Base-by-base conservation (phyloP, 1,139 yeast genomes). In the Hyphopichia buzzinii region DNA sequence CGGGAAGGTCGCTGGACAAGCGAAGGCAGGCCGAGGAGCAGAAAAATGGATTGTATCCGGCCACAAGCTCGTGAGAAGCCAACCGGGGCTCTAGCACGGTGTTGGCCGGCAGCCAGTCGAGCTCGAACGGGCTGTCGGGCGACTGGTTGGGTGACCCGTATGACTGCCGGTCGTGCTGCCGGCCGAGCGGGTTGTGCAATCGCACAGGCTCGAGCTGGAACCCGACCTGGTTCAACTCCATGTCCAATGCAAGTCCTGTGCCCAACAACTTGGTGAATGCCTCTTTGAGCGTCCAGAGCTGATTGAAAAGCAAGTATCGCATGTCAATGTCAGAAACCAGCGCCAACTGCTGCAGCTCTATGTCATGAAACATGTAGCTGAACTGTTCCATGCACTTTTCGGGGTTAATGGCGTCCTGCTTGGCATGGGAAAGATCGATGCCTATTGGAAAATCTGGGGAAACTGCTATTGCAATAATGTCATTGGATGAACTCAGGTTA, bases 201-300 rank as follows among this genome's bases (percentile, higher is more conserved):
- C 11, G 17, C 14, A 38, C 32, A 8, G 33, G 30, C 6, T 35
- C 34, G 7, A 38, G 33, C 8, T 29, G n/a, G 26, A 54, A 55
- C 11, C 36, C 37, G 36, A 62, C 54, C 19, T 40, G 43, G 1
- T 63, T 54, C 39, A 82, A 57, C 8, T 19, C 23, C 8, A 19
- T 19, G 30, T 80, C 79, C 13, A 72, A 60, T 42, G 80, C 75
- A 19, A 84, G 58, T 0, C 94, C 92, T 14, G 69, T 57, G 0
- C 92, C 92, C 4, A 73, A 45, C 17, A 68, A 69, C 48, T 84
- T 84, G 3, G 83, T 72, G 45, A 77, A 82, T 24, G 85, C 76
- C 51, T 84, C 94, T 49, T 84, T 84, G 37, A 84, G 53, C 0
- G 92, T 82, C 94, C 92, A 84, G 24, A 74, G 64, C 35, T 76